Evolutionary conservation across 2,329 filamentous ascomycete species (phyloP), one percentile per base, ranked within the genome.

Genomic region (Cladosporium sp.): DNA sequence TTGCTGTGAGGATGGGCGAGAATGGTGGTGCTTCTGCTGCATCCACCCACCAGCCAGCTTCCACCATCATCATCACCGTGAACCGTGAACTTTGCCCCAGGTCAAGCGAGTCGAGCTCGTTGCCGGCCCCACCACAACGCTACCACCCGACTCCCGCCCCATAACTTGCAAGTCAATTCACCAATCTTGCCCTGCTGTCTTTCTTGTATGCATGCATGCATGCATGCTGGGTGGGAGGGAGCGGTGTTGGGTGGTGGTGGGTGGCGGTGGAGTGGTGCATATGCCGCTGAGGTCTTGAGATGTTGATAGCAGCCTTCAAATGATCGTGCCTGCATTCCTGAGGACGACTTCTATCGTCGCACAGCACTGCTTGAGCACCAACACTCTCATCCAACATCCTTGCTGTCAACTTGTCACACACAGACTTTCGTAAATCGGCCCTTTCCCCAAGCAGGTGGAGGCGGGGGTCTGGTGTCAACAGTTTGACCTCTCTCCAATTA

Each of bases 371-470:
- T n/a, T 18, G 18, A 43, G 36, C 36, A n/a, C 14, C 36, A n/a
- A 43, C 36, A n/a, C 36, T 43, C 36, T 43, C 36, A 10, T n/a
- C 36, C 16, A n/a, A n/a, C n/a, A n/a, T n/a, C n/a, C n/a, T n/a
- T n/a, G n/a, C n/a, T n/a, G n/a, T n/a, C n/a, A n/a, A n/a, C n/a
- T n/a, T n/a, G n/a, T n/a, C n/a, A 46, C 39, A 46, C 39, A 46
- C 39, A 46, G 39, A 46, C 39, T 46, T 46, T 46, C 16, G n/a
- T 7, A 25, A 58, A 43, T 58, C 56, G 56, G 56, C 28, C 56
- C 56, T 58, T 58, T 58, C 56, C 56, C 56, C 56, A 58, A 58
- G 51, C 26, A 54, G 30, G 30, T 58, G 23, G 46, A 57, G 48
- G 53, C 28, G 65, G 39, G 58, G 34, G 49, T 23, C 23, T 25